These are phyloP conservation scores for Melastoma malabathricum DNA, from an alignment of 345 rosid genomes.

Conservation along the genomic window DNA sequence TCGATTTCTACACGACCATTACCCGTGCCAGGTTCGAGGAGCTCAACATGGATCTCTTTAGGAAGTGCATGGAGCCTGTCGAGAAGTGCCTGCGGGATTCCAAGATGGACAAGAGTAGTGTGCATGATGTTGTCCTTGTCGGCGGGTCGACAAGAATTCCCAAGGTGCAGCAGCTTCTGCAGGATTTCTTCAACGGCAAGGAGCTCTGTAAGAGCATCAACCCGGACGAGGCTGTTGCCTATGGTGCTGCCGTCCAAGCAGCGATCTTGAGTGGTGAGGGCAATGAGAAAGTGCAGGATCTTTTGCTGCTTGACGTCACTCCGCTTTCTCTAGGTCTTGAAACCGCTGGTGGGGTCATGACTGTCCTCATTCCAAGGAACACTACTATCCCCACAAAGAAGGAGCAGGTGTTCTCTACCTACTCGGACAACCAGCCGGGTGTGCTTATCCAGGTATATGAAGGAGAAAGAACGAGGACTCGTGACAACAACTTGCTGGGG, in stretches of 20 bases:
- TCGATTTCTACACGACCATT: conserved; percentile 58
- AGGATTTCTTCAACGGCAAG: conserved; percentile 69
- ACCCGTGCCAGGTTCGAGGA: conserved; percentile 61
- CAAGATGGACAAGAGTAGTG: conserved; percentile 31
- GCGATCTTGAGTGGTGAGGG: conserved; percentile 75
- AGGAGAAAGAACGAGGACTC: conserved; percentile 68
- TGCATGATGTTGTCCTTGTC: conserved; percentile 62
- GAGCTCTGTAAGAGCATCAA: conserved; percentile 77
- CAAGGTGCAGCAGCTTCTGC: conserved; percentile 61
- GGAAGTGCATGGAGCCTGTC: conserved; percentile 51
- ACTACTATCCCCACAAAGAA: conserved; percentile 66
- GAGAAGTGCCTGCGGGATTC: conserved; percentile 19
- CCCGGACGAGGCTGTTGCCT: conserved; percentile 80
- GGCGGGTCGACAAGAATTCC: conserved; percentile 81
- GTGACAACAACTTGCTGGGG: conserved; percentile 71
- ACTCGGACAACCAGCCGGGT: conserved; percentile 69
- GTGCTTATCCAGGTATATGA: conserved; percentile 74
- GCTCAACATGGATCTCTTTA: conserved; percentile 60
- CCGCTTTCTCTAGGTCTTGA: conserved; percentile 70
- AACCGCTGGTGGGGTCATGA: conserved; percentile 78
- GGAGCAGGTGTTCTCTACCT: conserved; percentile 65
- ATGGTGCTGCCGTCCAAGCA: conserved; percentile 80
- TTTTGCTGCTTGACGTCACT: conserved; percentile 54
- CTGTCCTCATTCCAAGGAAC: conserved; percentile 61
- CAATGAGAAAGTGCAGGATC: conserved; percentile 81